Evolutionary conservation across 352 stramenopile genomes (phyloP).

Genomic region (Pythium sukuiense): DNA sequence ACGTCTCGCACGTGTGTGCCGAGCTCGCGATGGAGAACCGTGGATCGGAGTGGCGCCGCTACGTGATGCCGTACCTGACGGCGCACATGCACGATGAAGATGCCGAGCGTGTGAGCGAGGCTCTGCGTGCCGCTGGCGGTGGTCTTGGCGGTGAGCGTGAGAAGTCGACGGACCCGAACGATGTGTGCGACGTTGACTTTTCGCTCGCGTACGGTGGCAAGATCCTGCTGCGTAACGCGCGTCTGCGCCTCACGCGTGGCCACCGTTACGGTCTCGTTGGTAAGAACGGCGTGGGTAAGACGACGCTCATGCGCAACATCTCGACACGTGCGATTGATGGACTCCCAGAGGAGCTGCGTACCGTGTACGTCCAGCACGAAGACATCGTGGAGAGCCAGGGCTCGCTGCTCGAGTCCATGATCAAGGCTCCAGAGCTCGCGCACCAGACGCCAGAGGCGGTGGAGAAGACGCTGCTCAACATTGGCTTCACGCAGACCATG

Average conservation of each 20-base stretch:
- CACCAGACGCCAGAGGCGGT: slow-evolving; percentile 77
- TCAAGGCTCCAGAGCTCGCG: slow-evolving; percentile 68
- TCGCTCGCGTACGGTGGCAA: slow-evolving; percentile 86
- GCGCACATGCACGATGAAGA: slow-evolving; percentile 60
- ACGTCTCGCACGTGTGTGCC: slow-evolving; percentile 62
- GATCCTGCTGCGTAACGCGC: slow-evolving; percentile 96
- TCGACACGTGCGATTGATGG: slow-evolving; percentile 90
- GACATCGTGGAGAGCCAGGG: slow-evolving; percentile 92
- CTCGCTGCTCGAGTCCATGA: slow-evolving; percentile 65
- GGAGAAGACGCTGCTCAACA: slow-evolving; percentile 76
- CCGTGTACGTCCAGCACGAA: slow-evolving; percentile 96
- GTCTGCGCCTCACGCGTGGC: slow-evolving; percentile 93
- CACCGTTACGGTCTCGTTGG: slow-evolving; percentile 96
- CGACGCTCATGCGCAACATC: slow-evolving; percentile 93
- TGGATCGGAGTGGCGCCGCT: slow-evolving; percentile 48
- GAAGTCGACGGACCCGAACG: slow-evolving; percentile 64
- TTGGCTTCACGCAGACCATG: slow-evolving; percentile 94
- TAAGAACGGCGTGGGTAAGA: slow-evolving; percentile 97
- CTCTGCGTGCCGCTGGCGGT: slow-evolving; percentile 48
- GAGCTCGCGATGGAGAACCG: slow-evolving; percentile 61
- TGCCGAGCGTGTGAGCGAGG: slow-evolving; percentile 49
- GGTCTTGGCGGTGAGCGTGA: slow-evolving; percentile 51
- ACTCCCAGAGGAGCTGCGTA: slow-evolving; percentile 90
- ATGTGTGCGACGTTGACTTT: slow-evolving; percentile 73
- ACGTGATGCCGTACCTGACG: slow-evolving; percentile 55